Conservation (phyloP, 2,329 filamentous ascomycete genomes). For the Penicillium sumatraense region DNA sequence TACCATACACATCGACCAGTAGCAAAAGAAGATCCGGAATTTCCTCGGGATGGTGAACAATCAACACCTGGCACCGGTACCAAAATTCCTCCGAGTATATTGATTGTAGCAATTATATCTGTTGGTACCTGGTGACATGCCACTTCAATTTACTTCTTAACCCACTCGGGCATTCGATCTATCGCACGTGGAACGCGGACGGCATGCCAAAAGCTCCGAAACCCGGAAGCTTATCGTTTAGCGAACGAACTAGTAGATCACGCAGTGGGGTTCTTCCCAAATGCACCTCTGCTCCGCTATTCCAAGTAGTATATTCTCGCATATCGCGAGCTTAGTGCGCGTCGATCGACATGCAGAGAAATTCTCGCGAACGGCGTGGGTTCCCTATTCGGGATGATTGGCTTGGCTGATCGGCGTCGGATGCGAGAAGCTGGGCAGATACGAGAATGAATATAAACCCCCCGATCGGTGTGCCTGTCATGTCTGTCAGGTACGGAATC, state of each 20-base stretch:
- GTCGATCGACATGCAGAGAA: conserved; percentile 5
- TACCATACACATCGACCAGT: no score
- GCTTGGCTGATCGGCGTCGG: conserved; percentile 2
- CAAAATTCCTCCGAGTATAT: not conserved
- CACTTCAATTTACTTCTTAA: not conserved
- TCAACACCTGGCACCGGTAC: not conserved
- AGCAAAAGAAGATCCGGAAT: no score
- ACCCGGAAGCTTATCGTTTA: conserved; percentile 9
- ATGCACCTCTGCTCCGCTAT: not conserved
- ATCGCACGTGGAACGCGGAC: conserved; percentile 15
- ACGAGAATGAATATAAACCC: not conserved
- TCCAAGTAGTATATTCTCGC: not conserved
- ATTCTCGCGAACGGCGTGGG: conserved; percentile 13
- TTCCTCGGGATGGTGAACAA: not conserved
- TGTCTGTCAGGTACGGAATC: not conserved
- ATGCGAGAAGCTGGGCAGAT: not conserved
- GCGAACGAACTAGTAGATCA: conserved; percentile 1
- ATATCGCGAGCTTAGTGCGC: not conserved
- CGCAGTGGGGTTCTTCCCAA: not conserved
- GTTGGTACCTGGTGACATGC: no score
- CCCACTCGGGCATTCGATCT: not conserved
- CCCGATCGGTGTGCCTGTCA: not conserved
- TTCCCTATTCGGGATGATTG: conserved; percentile 15
- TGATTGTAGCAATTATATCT: no score
- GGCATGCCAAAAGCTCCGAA: conserved; percentile 6